Evolutionary conservation across 139 green algal species (phyloP).

Genomic region (Volvox africanus): DNA sequence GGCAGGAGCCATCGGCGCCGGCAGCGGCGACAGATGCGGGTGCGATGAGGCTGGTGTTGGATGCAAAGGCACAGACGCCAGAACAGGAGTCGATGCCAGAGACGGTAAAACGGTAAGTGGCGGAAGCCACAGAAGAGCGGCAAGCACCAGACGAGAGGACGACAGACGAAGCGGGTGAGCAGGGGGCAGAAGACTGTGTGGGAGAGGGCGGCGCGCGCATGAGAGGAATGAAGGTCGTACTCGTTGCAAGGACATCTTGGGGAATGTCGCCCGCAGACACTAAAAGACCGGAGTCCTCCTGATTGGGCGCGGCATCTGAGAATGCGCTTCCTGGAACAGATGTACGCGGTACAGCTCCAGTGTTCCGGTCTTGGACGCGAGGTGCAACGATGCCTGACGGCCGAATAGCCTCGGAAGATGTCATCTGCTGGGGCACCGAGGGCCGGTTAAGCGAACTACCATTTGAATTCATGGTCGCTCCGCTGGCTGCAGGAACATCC

Average conservation of each 20-base stretch:
- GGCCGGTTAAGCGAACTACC: background rate
- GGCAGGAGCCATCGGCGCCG: background rate
- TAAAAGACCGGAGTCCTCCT: conserved; percentile 4
- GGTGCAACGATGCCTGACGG: too few species aligned
- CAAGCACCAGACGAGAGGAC: background rate
- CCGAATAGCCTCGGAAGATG: too few species aligned
- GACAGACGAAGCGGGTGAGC: background rate
- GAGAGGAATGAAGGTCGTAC: background rate
- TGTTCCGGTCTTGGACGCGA: too few species aligned
- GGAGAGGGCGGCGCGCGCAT: background rate
- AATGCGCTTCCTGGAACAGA: too few species aligned
- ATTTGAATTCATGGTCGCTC: background rate
- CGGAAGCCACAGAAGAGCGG: background rate
- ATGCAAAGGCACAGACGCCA: background rate
- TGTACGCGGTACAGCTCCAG: too few species aligned
- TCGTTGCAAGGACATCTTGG: background rate
- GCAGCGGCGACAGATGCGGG: background rate
- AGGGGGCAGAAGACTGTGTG: background rate
- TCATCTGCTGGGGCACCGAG: background rate
- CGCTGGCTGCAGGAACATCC: background rate
- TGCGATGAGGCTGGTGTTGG: background rate
- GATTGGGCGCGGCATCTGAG: background rate
- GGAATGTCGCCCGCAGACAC: background rate
- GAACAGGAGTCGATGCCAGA: background rate
- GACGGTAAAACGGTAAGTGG: background rate